Conservation (phyloP, 164 flowering plant genomes). For the Chimonanthus salicifolius region DNA sequence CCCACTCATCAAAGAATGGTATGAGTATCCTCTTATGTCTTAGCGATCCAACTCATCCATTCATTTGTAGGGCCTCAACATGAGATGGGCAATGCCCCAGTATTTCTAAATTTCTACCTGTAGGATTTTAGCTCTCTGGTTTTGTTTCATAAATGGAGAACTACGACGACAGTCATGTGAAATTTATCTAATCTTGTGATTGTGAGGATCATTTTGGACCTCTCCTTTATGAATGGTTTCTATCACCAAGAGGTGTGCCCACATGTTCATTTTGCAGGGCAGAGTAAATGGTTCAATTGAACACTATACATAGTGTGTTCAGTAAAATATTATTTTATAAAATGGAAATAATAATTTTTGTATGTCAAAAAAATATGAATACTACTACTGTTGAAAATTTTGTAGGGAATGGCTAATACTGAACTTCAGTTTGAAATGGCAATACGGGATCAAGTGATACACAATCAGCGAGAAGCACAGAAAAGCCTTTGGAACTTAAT, state of each 20-base stretch:
- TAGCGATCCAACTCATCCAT: not conserved
- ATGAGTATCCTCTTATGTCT: not conserved
- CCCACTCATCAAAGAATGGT: not conserved
- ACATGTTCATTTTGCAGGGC: not conserved
- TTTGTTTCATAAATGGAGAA: not conserved
- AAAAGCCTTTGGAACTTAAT: conserved; percentile 75
- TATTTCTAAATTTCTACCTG: not conserved
- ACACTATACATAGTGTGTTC: too few relatives aligned
- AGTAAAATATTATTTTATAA: not conserved
- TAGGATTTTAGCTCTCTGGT: not conserved
- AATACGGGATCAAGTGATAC: conserved; percentile 79
- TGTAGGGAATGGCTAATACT: conserved; percentile 84
- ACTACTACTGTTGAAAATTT: not conserved
- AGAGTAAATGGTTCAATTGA: not conserved
- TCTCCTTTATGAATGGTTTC: not conserved
- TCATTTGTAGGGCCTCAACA: not conserved
- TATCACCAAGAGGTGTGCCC: not conserved
- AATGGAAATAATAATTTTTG: not conserved
- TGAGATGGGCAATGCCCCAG: not conserved
- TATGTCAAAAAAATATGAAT: too few relatives aligned
- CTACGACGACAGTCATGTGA: not conserved
- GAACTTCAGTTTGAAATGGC: conserved; percentile 96
- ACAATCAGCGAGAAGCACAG: conserved; percentile 71
- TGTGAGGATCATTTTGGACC: not conserved
- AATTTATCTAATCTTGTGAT: too few relatives aligned